Conservation (phyloP, 345 rosid species). For the Viola odorata region DNA sequence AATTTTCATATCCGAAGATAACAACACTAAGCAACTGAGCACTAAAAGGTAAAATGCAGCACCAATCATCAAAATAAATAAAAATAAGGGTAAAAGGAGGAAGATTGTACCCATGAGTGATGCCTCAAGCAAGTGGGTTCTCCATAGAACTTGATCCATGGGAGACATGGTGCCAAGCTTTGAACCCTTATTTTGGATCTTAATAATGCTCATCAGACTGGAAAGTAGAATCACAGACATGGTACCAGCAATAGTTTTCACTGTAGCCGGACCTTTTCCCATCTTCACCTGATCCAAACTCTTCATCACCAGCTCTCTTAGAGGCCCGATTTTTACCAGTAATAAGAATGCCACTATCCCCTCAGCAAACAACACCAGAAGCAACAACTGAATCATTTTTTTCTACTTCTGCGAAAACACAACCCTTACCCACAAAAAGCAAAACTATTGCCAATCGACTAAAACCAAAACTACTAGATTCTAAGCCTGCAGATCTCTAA, state of each 20-base stretch:
- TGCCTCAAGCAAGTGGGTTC: conserved; percentile 97
- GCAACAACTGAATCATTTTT: conserved; percentile 81
- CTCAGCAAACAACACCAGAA: conserved; percentile 74
- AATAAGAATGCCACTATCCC: conserved; percentile 61
- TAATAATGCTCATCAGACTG: conserved; percentile 72
- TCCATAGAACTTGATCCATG: conserved; percentile 98
- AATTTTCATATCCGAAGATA: neutral
- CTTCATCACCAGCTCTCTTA: conserved; percentile 88
- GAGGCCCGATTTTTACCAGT: conserved; percentile 75
- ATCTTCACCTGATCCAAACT: conserved; percentile 76
- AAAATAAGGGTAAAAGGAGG: conserved; percentile 1
- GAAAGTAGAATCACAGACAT: conserved; percentile 81
- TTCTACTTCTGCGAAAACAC: neutral
- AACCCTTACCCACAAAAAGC: conserved; percentile 9
- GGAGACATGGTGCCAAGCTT: conserved; percentile 99
- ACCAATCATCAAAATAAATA: neutral
- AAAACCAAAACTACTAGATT: neutral
- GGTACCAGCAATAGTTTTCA: conserved; percentile 88
- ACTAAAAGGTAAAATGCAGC: neutral
- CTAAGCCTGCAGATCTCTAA: conserved; percentile 3
- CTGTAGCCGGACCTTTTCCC: conserved; percentile 94
- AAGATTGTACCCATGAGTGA: conserved; percentile 67
- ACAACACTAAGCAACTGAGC: neutral
- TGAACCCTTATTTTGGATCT: conserved; percentile 97
- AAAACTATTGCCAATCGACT: conserved; percentile 1